Base-by-base conservation (phyloP, 495 filamentous ascomycete genomes). In the Penicillium dipodomyicola region DNA sequence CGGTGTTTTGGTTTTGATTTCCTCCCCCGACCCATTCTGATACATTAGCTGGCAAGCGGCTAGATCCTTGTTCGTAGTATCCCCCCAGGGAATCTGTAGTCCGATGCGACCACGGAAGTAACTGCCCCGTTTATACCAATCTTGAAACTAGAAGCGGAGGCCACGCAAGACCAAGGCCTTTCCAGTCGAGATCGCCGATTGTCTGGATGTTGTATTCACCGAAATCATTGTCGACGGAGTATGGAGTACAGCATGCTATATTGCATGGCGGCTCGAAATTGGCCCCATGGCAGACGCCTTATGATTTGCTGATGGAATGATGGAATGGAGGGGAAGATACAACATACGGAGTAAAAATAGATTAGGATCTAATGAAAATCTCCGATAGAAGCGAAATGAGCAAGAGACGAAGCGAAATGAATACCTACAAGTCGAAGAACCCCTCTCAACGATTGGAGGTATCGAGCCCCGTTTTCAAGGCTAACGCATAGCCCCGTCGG, bases 21-120 rank as follows among this genome's bases (percentile, higher is more conserved):
- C 30, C 46, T 35, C 33, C 46, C 30, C 14, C 14, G 14, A 29
- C 43, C 3, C 40, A 15, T 11, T n/a, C 15, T 42, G 30, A 17
- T 48, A 48, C 45, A 47, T 47, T 47, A 49, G 30, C 23, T 22
- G 23, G 49, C 35, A 42, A 52, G 20, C 19, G 19, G 20, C 23
- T 52, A 12, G 35, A 41, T 41, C 23, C 22, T 22, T 25, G 22
- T 22, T 22, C 23, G 23, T 5, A 25, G 23, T 25, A 25, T 25
- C 12, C n/a, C 22, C 11, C 11, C 11, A 44, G 11, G 22, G 19
- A 27, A 27, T 39, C 2, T 39, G 1, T 39, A 39, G 33, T 15
- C 33, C 14, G 33, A 37, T 39, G 20, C 23, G 20, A 5, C 11
- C 43, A 46, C 9, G 42, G 23, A 12, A 30, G 27, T 47, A 17